Percentiles rank a stretch among this genome's conserved stretches.
These are phyloP conservation scores for Volvox carteri DNA, from an alignment of 163 green algal genomes.

Conservation along the genomic window DNA sequence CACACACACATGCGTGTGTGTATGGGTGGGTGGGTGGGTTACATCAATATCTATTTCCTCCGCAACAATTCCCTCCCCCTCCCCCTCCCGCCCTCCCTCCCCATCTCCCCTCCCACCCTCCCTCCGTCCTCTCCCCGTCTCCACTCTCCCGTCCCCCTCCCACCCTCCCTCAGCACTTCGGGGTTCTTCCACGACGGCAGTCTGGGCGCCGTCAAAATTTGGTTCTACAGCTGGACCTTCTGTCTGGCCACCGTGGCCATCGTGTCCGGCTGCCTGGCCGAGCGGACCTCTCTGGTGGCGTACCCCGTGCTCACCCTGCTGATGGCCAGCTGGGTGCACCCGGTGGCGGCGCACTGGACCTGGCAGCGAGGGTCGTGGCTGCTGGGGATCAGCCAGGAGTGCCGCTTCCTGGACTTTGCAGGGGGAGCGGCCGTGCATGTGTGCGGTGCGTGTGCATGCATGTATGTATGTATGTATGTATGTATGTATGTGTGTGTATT, in stretches of 20 bases:
- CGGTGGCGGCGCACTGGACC: slow-evolving; percentile 68
- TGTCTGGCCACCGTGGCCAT: slow-evolving; percentile 73
- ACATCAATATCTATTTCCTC: too few species aligned
- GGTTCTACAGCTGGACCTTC: slow-evolving; percentile 80
- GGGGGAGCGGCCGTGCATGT: slow-evolving; percentile 77
- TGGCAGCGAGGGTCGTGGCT: slow-evolving; percentile 64
- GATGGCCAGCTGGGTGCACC: slow-evolving; percentile 70
- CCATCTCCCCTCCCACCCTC: neutral
- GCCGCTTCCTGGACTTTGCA: slow-evolving; percentile 77
- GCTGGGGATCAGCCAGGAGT: slow-evolving; percentile 42
- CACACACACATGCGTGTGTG: too few species aligned
- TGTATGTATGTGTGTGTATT: too few species aligned
- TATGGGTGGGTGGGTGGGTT: too few species aligned
- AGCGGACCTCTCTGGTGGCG: slow-evolving; percentile 69
- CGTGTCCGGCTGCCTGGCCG: slow-evolving; percentile 77
- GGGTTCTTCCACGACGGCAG: slow-evolving; percentile 64
- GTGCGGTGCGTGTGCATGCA: slow-evolving; percentile 64
- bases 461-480: too few species aligned
- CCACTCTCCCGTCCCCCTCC: neutral
- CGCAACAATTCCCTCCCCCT: neutral
- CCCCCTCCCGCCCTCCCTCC: neutral
- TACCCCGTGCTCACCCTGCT: slow-evolving; percentile 65
- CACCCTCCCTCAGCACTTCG: neutral
- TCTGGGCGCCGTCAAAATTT: slow-evolving; percentile 50
- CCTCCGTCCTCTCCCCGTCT: neutral